Evolutionary conservation across 2,329 filamentous ascomycete genomes (phyloP).

Genomic region (Myotisia sp.): DNA sequence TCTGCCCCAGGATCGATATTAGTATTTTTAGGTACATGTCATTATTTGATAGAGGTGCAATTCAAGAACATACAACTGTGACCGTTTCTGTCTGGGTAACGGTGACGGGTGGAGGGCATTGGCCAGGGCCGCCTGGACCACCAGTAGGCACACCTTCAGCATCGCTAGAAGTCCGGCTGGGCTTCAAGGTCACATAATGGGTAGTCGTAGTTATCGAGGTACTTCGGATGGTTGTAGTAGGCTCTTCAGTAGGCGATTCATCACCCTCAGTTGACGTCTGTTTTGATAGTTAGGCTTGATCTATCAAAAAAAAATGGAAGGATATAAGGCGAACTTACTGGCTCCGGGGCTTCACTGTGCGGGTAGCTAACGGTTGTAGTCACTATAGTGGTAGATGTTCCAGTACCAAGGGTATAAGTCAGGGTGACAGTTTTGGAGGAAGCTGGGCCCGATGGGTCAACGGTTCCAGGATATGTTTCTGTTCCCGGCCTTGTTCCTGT

Average conservation of each 20-base stretch:
- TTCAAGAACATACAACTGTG: not conserved
- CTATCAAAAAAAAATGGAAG: too few relatives aligned
- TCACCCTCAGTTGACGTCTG: not conserved
- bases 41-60: too few relatives aligned
- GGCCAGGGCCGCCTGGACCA: slow-evolving; percentile 3
- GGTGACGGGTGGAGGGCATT: not conserved
- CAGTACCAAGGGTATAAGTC: slow-evolving; percentile 28
- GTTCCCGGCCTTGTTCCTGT: not conserved
- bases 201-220: slow-evolving; percentile 20
- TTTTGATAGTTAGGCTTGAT: not conserved
- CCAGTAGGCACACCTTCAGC: not conserved
- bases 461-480: not conserved
- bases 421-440: slow-evolving; percentile 19
- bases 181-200: slow-evolving; percentile 15
- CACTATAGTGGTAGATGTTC: slow-evolving; percentile 14
- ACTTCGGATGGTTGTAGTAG: slow-evolving; percentile 18
- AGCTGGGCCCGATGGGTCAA: not conserved
- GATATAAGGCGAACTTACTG: not conserved
- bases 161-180: slow-evolving; percentile 10
- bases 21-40: too few relatives aligned
- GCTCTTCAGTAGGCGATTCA: slow-evolving; percentile 5
- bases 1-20: not conserved
- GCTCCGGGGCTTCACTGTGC: too few relatives aligned
- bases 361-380: not conserved
- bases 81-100: slow-evolving; percentile 4